Base-by-base conservation (phyloP, 768 basidiomycete species). In the Mycena sanguinolenta region DNA sequence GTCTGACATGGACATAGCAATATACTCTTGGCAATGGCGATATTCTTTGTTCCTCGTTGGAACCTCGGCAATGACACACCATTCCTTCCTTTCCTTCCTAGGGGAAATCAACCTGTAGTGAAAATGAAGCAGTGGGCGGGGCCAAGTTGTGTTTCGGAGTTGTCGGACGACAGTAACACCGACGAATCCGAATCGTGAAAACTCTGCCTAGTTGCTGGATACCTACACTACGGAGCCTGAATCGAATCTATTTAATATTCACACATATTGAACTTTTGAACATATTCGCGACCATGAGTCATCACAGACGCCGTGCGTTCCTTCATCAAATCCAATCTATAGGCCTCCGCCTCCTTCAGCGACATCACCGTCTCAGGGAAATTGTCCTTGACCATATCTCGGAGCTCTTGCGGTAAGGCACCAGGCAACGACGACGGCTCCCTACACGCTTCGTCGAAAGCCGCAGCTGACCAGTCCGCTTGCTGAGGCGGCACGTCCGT, bases 381-480 rank as follows among this genome's bases (percentile, higher is more conserved):
- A 16, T 68, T 14, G 3, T 62, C 50, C 57, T 59, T 57, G 28
- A 73, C 36, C 42, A 62, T 14, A 30, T 73, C 74, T 0, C 65
- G 53, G 30, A 75, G 61, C 36, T 75, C 74, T 19, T 30, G 64
- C 14, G 74, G 71, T 4, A 72, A 32, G 1, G 13, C 44, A 1
- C 21, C 34, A 1, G 58, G 34, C 34, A 28, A 19, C 34, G 70
- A 62, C 7, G n/a, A 13, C 0, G 65, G 19, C 4, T 14, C 63
- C 6, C 13, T 12, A 8, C 38, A 62, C 4, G 63, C 67, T 3
- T 69, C 67, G 27, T 69, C 55, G 32, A 77, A 66, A 13, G 73
- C 75, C 12, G 74, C 64, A 19, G 50, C 63, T 23, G 73, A 73
- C 80, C 79, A 81, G 6, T 77, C 75, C 4, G 39, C 58, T 42